Evolutionary conservation across 2,329 filamentous ascomycete genomes (phyloP).

Genomic region (Catunica adiposa): DNA sequence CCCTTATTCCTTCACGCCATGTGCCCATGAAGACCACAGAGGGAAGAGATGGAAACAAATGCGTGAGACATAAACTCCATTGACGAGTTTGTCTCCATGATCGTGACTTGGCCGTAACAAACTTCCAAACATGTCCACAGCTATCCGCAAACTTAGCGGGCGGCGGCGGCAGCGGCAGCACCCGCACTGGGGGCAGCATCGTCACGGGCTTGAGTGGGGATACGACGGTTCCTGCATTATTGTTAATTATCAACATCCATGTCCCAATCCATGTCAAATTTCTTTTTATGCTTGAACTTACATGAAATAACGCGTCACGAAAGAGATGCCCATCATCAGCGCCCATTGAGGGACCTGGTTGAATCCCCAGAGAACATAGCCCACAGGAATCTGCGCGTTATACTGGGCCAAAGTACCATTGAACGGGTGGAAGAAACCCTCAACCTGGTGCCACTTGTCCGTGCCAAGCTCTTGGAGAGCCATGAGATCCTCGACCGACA

Average conservation of each 20-base stretch:
- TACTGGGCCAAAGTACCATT: constrained; percentile 49
- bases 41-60: constrained; percentile 13
- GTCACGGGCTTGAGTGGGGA: neutral
- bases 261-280: too few relatives aligned
- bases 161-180: neutral
- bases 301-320: constrained; percentile 61
- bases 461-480: constrained; percentile 39
- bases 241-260: too few relatives aligned
- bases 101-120: neutral
- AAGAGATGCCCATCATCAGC: constrained; percentile 60
- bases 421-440: constrained; percentile 62
- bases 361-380: constrained; percentile 51
- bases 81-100: neutral
- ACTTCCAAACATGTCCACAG: neutral
- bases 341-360: constrained; percentile 55
- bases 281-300: constrained; percentile 31
- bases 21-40: too few relatives aligned
- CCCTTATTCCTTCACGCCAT: constrained; percentile 12
- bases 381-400: constrained; percentile 45
- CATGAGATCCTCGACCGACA: constrained; percentile 46
- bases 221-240: constrained; percentile 8
- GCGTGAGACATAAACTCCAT: neutral
- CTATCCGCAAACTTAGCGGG: neutral
- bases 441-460: constrained; percentile 29
- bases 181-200: constrained; percentile 14